Conservation (phyloP, 2,329 filamentous ascomycete genomes). For the Neonectria ditissima region DNA sequence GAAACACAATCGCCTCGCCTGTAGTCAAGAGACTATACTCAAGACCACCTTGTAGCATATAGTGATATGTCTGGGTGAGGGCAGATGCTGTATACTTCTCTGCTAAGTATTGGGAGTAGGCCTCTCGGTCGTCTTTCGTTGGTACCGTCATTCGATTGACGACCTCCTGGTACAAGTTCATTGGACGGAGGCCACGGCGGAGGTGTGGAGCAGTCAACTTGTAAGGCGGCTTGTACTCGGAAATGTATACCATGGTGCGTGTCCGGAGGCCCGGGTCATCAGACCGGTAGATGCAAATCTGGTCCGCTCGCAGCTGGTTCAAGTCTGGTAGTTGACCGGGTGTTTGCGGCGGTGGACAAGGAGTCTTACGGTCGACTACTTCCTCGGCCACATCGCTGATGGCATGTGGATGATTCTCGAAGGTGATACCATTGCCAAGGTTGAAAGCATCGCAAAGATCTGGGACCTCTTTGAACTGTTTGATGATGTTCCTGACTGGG, state of each 20-base stretch:
- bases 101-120: conserved; percentile 33
- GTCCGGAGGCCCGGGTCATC: conserved; percentile 8
- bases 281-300: conserved; percentile 1
- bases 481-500: conserved; percentile 45
- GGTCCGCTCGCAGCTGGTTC: no score
- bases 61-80: no score
- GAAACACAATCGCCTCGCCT: conserved; percentile 58
- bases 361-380: no score
- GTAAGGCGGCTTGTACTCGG: conserved; percentile 61
- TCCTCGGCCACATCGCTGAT: no score
- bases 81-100: conserved; percentile 54
- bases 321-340: no score
- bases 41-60: conserved; percentile 54
- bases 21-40: conserved; percentile 53
- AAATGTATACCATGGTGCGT: conserved; percentile 45
- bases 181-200: not conserved
- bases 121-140: not conserved
- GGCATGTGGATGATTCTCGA: conserved; percentile 49
- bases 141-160: not conserved
- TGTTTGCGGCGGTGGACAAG: no score
- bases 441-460: conserved; percentile 17
- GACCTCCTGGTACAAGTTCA: not conserved
- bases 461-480: conserved; percentile 40
- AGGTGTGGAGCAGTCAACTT: conserved; percentile 55
- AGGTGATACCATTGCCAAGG: conserved; percentile 46